Evolutionary conservation across 2,329 filamentous ascomycete species (phyloP).

Genomic region (Ustulina deusta): DNA sequence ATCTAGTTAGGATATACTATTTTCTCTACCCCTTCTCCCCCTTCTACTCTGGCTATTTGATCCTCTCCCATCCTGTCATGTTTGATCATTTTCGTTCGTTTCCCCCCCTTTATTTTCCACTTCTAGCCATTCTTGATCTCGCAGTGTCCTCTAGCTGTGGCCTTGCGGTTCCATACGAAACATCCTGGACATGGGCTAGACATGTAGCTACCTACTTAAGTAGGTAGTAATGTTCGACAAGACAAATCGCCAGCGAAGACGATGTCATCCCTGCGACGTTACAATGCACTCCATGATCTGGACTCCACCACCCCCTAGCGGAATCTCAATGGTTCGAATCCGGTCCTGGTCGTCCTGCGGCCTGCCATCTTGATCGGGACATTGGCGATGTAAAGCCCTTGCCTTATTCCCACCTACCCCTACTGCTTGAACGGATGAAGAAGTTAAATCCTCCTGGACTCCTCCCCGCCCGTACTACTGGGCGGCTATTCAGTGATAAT

Average conservation of each 20-base stretch:
- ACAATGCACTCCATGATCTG: constrained; percentile 4
- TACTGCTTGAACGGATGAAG: constrained; percentile 4
- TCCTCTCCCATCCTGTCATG: not conserved
- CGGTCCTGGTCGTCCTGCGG: not conserved
- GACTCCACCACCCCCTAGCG: not conserved
- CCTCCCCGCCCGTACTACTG: not conserved
- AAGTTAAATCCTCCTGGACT: not conserved
- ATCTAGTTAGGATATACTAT: not conserved
- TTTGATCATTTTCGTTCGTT: not conserved
- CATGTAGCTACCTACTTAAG: not conserved
- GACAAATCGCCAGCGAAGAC: not conserved
- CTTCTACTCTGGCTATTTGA: not conserved
- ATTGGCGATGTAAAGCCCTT: not conserved
- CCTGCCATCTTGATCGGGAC: constrained; percentile 12
- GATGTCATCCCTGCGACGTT: not conserved
- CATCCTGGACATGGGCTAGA: not conserved
- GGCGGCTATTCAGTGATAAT: not conserved
- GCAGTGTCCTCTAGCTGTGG: constrained; percentile 4
- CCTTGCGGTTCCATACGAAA: not conserved
- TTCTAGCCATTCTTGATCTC: constrained; percentile 9
- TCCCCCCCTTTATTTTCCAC: not conserved
- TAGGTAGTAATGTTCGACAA: not conserved
- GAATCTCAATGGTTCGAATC: not conserved
- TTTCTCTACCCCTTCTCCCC: not conserved
- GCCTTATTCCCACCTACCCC: not conserved